Evolutionary conservation across 768 basidiomycete species (phyloP).

Genomic region (Brasilioporus rufonigricans): DNA sequence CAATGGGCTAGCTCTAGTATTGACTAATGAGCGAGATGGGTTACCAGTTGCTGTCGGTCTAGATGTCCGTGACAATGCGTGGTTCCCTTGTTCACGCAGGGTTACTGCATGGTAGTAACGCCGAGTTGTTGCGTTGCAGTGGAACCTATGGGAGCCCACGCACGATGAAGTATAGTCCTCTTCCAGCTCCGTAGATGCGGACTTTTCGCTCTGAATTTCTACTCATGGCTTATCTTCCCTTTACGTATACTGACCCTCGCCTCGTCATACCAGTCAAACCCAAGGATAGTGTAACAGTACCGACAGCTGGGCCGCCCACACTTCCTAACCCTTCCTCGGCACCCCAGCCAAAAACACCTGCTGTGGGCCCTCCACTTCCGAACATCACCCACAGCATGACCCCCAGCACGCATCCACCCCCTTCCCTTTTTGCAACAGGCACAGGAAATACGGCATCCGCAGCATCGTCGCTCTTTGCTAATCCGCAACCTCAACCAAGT

Average conservation of each 20-base stretch:
- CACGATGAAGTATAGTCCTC: no score
- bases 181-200: no score
- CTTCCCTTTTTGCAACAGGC: slow-evolving; percentile 23
- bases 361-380: slow-evolving; percentile 5
- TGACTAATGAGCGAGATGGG: no score
- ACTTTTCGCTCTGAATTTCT: not conserved
- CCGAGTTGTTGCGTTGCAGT: no score
- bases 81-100: no score
- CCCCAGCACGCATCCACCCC: slow-evolving; percentile 32
- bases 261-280: slow-evolving; percentile 17
- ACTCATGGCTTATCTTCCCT: no score
- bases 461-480: slow-evolving; percentile 17
- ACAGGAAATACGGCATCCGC: slow-evolving; percentile 13
- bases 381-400: slow-evolving; percentile 29
- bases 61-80: no score
- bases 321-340: slow-evolving; percentile 8
- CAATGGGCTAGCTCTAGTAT: no score
- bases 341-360: slow-evolving; percentile 21
- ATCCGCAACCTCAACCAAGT: slow-evolving; percentile 27
- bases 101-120: no score
- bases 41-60: no score
- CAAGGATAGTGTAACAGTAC: slow-evolving; percentile 16
- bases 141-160: no score
- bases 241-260: slow-evolving; percentile 5
- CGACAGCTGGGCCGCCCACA: slow-evolving; percentile 13